Evolutionary conservation across 1,284 basidiomycete genomes (phyloP).

Genomic region (Cutaneotrichosporon cutaneum): DNA sequence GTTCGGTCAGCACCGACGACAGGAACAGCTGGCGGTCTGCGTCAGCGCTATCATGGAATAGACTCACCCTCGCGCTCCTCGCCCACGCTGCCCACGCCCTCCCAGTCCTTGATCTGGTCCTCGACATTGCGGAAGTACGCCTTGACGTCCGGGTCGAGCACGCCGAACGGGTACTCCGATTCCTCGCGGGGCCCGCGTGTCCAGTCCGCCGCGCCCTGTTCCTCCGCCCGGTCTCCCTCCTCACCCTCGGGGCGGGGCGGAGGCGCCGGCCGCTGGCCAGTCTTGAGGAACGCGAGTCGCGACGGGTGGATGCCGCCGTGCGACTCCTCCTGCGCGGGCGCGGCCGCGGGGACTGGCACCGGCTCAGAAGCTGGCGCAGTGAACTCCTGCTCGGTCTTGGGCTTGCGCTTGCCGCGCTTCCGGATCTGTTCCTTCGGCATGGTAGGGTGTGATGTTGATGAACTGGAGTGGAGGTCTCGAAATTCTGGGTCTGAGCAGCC

Average conservation of each 20-base stretch:
- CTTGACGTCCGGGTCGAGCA: conserved; percentile 81
- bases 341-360: conserved; percentile 2
- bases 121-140: conserved; percentile 87
- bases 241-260: conserved; percentile 10
- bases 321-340: conserved; percentile 19
- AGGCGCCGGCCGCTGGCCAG: conserved; percentile 23
- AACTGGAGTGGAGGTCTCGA: conserved; percentile 11
- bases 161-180: conserved; percentile 78
- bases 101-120: conserved; percentile 80
- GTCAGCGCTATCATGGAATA: conserved; percentile 7
- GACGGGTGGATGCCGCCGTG: conserved; percentile 42
- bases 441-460: conserved; percentile 10
- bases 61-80: conserved; percentile 70
- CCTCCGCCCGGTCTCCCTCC: conserved; percentile 16
- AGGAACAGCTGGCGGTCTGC: conserved; percentile 80
- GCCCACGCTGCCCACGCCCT: conserved; percentile 55
- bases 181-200: conserved; percentile 51
- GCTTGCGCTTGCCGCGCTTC: conserved; percentile 52
- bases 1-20: conserved; percentile 75
- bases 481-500: neutral
- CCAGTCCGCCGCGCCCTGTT: conserved; percentile 33
- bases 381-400: conserved; percentile 38
- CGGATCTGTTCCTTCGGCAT: conserved; percentile 53
- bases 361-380: conserved; percentile 8
- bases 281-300: conserved; percentile 40